These are phyloP conservation scores for Cyathus striatus DNA, from an alignment of 768 basidiomycete genomes.

Conservation along the genomic window DNA sequence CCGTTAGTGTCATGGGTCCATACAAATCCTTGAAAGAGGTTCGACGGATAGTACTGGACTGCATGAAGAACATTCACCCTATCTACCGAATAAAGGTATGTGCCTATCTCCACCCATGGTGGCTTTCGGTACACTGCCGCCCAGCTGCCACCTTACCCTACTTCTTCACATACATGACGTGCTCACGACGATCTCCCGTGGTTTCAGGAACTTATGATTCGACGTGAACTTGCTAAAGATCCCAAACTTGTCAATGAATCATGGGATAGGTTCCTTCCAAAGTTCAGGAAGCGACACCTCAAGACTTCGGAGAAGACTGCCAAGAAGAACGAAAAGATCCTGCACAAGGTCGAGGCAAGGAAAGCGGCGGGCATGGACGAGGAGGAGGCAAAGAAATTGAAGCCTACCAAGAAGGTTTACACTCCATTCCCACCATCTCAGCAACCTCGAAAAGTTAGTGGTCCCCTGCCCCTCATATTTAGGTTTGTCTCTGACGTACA, in stretches of 20 bases:
- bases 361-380: constrained; percentile 58
- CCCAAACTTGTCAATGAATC: constrained; percentile 90
- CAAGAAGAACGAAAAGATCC: constrained; percentile 75
- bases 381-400: constrained; percentile 31
- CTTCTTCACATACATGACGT: constrained; percentile 3
- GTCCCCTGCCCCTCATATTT: constrained; percentile 2
- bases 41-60: constrained; percentile 91
- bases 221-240: constrained; percentile 95
- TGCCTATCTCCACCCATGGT: no score
- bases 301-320: constrained; percentile 92
- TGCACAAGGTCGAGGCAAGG: constrained; percentile 57
- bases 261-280: constrained; percentile 97
- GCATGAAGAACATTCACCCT: constrained; percentile 99
- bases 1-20: constrained; percentile 97
- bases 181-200: not conserved
- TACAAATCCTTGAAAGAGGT: constrained; percentile 96
- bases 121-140: no score
- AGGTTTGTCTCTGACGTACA: not conserved
- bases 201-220: constrained; percentile 92
- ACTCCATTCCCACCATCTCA: constrained; percentile 99
- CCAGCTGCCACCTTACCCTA: constrained; percentile 20
- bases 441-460: constrained; percentile 77
- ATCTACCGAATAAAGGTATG: constrained; percentile 99
- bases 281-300: constrained; percentile 90
- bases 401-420: constrained; percentile 82